Evolutionary conservation across 169 alveolate species (phyloP), one percentile per base, ranked within the genome.

Genomic region (Babesia sp.): DNA sequence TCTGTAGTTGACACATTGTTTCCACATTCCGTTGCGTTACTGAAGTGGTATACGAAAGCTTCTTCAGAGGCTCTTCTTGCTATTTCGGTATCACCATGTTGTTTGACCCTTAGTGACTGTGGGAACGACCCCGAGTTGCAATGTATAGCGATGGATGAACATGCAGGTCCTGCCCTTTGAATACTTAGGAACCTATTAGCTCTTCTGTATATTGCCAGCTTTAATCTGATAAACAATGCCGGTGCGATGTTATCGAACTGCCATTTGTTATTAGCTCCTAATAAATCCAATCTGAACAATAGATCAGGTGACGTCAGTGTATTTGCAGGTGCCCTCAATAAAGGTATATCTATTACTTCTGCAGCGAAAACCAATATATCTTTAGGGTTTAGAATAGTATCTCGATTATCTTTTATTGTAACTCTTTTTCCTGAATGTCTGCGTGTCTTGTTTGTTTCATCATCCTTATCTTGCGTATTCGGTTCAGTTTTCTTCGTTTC

Each of bases 71-170:
- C 46, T 6, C 59, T 18, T 55, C 53, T 6, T 29, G 85, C 44
- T 20, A 75, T 37, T 18, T 75, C 76, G 28, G 44, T 20, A 36
- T 75, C 79, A 6, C 64, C 44, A 37, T 56, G 57, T 33, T 34
- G 45, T n/a, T 41, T 28, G 11, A 75, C 56, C 26, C 18, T 20
- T 18, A 64, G 44, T 8, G 79, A 29, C 44, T 64, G 75, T 20
- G 77, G 80, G 39, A 51, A 53, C 28, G 16, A 3, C 20, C 85
- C 85, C n/a, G 78, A 53, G 36, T 75, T 75, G 36, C 79, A 75
- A 36, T 75, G 85, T 11, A 75, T 41, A 0, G 77, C 55, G 26
- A 75, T 53, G 12, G 85, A 66, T 50, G 58, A 46, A 12, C n/a
- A 22, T 16, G 28, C 16, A 5, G 28, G 28, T 8, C 22, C 55